Evolutionary conservation across 2,329 filamentous ascomycete species (phyloP).

Genomic region (Penicillium occitanis): DNA sequence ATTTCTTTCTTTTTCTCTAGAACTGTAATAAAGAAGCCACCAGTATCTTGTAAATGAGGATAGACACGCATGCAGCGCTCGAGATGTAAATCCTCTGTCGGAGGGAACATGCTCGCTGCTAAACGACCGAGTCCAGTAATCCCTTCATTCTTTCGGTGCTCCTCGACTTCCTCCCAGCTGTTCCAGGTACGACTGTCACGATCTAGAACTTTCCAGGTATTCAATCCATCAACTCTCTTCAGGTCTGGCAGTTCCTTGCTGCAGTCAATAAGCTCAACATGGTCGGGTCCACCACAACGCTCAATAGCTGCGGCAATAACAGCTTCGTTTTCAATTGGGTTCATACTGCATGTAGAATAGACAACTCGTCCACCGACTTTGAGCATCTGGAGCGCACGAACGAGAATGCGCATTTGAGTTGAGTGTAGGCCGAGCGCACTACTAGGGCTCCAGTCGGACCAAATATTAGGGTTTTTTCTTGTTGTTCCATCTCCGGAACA

Average conservation of each 20-base stretch:
- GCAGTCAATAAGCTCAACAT: conserved; percentile 83
- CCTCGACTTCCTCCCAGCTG: conserved; percentile 77
- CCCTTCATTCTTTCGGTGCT: conserved; percentile 61
- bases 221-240: conserved; percentile 74
- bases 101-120: conserved; percentile 80
- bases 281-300: conserved; percentile 77
- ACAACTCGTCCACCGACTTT: conserved; percentile 93
- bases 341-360: conserved; percentile 99
- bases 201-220: conserved; percentile 87
- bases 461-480: conserved; percentile 67
- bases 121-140: conserved; percentile 67
- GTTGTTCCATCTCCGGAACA: conserved; percentile 21
- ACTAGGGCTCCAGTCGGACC: conserved; percentile 90
- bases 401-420: conserved; percentile 85
- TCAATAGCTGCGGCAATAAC: conserved; percentile 86
- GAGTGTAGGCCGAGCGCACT: conserved; percentile 84
- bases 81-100: conserved; percentile 66
- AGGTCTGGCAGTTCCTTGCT: conserved; percentile 73
- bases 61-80: conserved; percentile 93
- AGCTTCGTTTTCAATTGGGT: conserved; percentile 95
- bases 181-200: conserved; percentile 76
- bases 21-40: conserved; percentile 95
- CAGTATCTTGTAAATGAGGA: conserved; percentile 92
- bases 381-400: conserved; percentile 90
- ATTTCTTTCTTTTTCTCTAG: conserved; percentile 89